Conservation (phyloP, 495 filamentous ascomycete species). For the Trichoderma orchidacearum region DNA sequence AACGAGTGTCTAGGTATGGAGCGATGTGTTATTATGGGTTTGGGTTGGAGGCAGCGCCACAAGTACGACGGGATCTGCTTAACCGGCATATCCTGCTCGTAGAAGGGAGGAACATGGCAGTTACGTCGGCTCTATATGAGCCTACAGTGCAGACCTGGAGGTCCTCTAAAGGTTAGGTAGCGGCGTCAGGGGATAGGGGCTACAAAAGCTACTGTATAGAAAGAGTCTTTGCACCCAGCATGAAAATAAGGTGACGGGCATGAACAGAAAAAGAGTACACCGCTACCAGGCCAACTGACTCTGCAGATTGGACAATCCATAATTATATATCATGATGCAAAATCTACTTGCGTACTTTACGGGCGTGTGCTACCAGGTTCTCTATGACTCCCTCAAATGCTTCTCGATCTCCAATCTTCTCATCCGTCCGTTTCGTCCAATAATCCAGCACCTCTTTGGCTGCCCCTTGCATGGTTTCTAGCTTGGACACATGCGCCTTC, state of each 20-base stretch:
- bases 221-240: not conserved
- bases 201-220: constrained; percentile 1
- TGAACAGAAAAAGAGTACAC: not conserved
- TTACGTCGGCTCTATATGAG: not conserved
- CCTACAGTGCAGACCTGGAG: not conserved
- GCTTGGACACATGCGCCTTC: constrained; percentile 50
- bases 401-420: constrained; percentile 78
- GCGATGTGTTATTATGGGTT: not conserved
- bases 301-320: constrained; percentile 1
- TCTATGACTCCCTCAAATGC: constrained; percentile 97
- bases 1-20: not conserved
- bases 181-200: not conserved
- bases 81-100: too few species aligned
- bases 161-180: not conserved
- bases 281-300: constrained; percentile 2
- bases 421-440: constrained; percentile 76
- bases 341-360: constrained; percentile 61
- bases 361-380: constrained; percentile 89
- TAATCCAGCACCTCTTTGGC: constrained; percentile 73
- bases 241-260: not conserved
- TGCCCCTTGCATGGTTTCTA: constrained; percentile 51
- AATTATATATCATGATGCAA: not conserved
- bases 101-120: not conserved
- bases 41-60: too few species aligned
- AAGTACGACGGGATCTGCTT: too few species aligned